A percentile compares a stretch with the other conserved stretches of the same genome.
Conservation (phyloP, 2,329 filamentous ascomycete species). For the Colletotrichum falcatum region DNA sequence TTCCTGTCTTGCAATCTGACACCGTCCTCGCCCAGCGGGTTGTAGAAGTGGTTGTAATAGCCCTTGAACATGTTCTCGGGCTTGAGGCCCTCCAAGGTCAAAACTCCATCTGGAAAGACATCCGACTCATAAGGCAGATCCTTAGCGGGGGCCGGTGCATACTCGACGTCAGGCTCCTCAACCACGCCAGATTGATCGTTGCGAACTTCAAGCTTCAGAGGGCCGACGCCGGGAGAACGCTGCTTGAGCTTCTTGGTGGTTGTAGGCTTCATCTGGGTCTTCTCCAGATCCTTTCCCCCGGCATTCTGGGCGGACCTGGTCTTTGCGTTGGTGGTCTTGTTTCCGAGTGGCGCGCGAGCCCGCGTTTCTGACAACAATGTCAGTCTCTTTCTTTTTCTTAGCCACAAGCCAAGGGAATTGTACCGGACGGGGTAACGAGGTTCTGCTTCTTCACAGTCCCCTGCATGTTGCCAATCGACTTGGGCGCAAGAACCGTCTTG, state of each 20-base stretch:
- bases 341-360: constrained; percentile 84
- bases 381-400: constrained; percentile 29
- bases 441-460: constrained; percentile 37
- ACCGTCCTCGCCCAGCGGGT: constrained; percentile 76
- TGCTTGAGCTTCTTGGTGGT: constrained; percentile 71
- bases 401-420: constrained; percentile 18
- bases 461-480: constrained; percentile 55
- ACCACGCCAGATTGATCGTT: constrained; percentile 61
- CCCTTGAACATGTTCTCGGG: constrained; percentile 70
- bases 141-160: constrained; percentile 81
- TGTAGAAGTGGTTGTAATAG: constrained; percentile 71
- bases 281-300: constrained; percentile 73
- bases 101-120: constrained; percentile 68
- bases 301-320: constrained; percentile 74
- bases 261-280: constrained; percentile 69
- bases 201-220: constrained; percentile 73
- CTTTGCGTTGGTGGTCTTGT: constrained; percentile 98
- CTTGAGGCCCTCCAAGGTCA: constrained; percentile 70
- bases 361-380: constrained; percentile 64
- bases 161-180: constrained; percentile 84
- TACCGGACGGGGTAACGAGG: constrained; percentile 42
- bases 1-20: constrained; percentile 72
- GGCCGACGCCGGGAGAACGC: constrained; percentile 62
- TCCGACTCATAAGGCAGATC: constrained; percentile 78
- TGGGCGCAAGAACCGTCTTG: constrained; percentile 69